Conservation (phyloP, 352 stramenopile species). For the Phytopythium montanum region DNA sequence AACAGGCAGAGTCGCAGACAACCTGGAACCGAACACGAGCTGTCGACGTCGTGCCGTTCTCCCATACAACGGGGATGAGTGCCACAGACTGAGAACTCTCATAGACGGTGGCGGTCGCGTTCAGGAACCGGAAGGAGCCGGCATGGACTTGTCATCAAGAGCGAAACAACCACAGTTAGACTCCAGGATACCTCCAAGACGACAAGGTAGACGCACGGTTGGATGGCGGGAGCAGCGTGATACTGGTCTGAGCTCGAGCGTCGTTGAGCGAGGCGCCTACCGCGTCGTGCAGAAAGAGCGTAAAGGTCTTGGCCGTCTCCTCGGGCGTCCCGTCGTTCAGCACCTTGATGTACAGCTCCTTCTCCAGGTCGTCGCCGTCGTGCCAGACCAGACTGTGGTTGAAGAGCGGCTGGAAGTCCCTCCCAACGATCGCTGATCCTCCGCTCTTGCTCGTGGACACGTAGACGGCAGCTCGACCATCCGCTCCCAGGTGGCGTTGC, state of each 20-base stretch:
- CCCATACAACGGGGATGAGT: constrained; percentile 52
- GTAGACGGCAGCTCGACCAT: constrained; percentile 60
- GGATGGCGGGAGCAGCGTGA: constrained; percentile 43
- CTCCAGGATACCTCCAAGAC: background rate
- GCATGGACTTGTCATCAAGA: constrained; percentile 28
- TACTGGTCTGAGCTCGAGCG: constrained; percentile 34
- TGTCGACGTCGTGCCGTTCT: constrained; percentile 42
- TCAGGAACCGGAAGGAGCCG: constrained; percentile 52
- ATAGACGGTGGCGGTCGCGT: constrained; percentile 19
- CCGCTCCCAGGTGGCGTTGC: constrained; percentile 55
- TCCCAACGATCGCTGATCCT: constrained; percentile 43
- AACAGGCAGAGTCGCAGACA: constrained; percentile 39
- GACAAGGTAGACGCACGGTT: constrained; percentile 38
- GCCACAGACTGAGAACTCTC: constrained; percentile 18
- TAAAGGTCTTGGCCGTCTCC: constrained; percentile 47
- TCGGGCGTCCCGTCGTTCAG: constrained; percentile 58
- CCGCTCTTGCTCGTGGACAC: constrained; percentile 41
- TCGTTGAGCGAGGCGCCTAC: constrained; percentile 51
- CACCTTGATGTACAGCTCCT: constrained; percentile 57
- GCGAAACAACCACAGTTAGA: background rate
- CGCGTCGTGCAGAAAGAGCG: constrained; percentile 53
- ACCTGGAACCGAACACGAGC: constrained; percentile 44
- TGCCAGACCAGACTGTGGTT: constrained; percentile 79
- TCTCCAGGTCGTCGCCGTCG: constrained; percentile 64
- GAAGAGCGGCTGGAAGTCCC: constrained; percentile 53